phyloP scores from a whole-genome alignment of 192 early-diverging fungal species.

The Dissophora globulifera region DNA sequence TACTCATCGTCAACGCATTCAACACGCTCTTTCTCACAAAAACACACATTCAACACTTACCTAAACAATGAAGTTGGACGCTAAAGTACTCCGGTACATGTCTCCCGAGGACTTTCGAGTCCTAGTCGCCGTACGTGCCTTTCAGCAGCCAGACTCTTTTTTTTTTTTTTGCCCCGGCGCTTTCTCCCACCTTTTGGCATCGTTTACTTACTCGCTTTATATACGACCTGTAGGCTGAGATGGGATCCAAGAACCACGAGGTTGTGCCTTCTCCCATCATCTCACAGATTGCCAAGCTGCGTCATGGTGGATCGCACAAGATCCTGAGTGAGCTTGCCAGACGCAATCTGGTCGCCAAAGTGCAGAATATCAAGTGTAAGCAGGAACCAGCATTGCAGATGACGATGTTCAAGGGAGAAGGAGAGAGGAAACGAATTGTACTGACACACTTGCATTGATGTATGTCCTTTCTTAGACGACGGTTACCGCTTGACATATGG shows the following conservation, averaged over 20 bases:
- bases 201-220: background rate
- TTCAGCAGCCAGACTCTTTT: conserved; percentile 1
- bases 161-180: background rate
- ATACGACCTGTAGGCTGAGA: conserved; percentile 73
- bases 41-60: background rate
- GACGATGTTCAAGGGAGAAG: too few species aligned
- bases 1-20: background rate
- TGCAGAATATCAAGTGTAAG: conserved; percentile 83
- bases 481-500: conserved; percentile 98
- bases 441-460: background rate
- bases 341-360: conserved; percentile 89
- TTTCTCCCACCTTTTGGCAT: background rate
- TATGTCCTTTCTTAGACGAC: conserved; percentile 67
- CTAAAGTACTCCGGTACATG: conserved; percentile 95
- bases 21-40: too few species aligned
- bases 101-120: conserved; percentile 94
- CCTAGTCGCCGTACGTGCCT: conserved; percentile 87
- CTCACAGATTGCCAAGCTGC: conserved; percentile 91
- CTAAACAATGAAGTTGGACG: conserved; percentile 90
- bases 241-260: conserved; percentile 99
- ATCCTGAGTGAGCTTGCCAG: conserved; percentile 88
- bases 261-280: conserved; percentile 94
- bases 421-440: conserved; percentile 3
- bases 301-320: conserved; percentile 87
- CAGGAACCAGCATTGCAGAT: conserved; percentile 68